Evolutionary conservation across 441 rosid species (phyloP).

Genomic region (Theobroma grandiflorum): DNA sequence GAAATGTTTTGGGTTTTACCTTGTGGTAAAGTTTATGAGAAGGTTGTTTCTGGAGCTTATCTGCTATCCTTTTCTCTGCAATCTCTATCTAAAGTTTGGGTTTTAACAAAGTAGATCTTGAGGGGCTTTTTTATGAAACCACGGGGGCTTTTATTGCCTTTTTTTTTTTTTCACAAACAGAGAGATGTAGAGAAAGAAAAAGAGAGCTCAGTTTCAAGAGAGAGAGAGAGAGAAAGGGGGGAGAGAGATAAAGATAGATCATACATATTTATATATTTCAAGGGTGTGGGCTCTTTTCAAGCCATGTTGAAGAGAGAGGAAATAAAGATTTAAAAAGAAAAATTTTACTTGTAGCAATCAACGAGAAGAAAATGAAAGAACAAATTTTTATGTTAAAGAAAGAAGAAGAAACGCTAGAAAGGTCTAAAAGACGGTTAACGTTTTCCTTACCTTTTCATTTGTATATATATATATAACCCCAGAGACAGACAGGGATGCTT

Average conservation of each 20-base stretch:
- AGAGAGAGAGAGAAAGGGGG: slow-evolving; percentile 13
- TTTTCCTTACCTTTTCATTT: slow-evolving; percentile 31
- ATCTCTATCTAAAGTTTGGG: slow-evolving; percentile 32
- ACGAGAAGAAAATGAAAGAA: not conserved
- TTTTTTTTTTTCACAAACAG: not conserved
- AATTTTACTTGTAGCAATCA: not conserved
- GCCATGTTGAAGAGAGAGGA: not conserved
- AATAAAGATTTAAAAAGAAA: not conserved
- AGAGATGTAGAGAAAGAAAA: slow-evolving; percentile 31
- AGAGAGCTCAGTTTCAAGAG: slow-evolving; percentile 44
- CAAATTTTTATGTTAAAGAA: not conserved
- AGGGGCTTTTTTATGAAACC: slow-evolving; percentile 25
- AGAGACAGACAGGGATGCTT: too few relatives aligned
- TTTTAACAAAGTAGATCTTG: slow-evolving; percentile 46
- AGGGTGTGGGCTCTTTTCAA: slow-evolving; percentile 11
- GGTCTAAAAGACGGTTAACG: slow-evolving; percentile 34
- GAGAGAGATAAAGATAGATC: too few relatives aligned
- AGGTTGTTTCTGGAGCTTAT: slow-evolving; percentile 14
- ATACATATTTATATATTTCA: not conserved
- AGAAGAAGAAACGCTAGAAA: slow-evolving; percentile 22
- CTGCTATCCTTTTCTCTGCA: slow-evolving; percentile 34
- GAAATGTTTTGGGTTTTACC: slow-evolving; percentile 12
- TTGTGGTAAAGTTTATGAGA: not conserved
- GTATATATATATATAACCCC: too few relatives aligned
- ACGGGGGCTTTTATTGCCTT: too few relatives aligned